Conservation (phyloP, 2,329 filamentous ascomycete genomes). For the Botrytis tulipae region DNA sequence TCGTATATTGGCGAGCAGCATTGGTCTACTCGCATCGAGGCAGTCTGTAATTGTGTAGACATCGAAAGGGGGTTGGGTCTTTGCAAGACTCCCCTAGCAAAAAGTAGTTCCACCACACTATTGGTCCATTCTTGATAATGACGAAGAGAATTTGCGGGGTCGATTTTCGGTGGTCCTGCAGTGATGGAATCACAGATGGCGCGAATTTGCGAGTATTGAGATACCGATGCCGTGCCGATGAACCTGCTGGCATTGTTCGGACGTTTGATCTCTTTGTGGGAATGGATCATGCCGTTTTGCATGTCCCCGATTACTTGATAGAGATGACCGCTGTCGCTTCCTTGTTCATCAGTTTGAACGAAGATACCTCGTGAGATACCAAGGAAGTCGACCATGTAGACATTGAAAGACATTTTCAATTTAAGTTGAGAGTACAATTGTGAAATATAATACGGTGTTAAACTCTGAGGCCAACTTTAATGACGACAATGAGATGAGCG, state of each 20-base stretch:
- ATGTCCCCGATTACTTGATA: slow-evolving; percentile 22
- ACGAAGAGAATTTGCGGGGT: slow-evolving; percentile 11
- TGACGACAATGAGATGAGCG: background rate
- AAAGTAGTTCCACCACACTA: background rate
- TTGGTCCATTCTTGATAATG: slow-evolving; percentile 18
- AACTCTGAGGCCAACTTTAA: background rate
- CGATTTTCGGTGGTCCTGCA: slow-evolving; percentile 13
- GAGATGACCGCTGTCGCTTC: slow-evolving; percentile 16
- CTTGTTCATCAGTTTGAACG: slow-evolving; percentile 17
- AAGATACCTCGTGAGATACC: slow-evolving; percentile 19
- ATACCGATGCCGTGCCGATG: slow-evolving; percentile 19
- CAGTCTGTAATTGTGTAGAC: background rate
- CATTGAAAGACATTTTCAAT: slow-evolving; percentile 13
- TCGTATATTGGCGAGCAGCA: slow-evolving; percentile 19
- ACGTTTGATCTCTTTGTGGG: slow-evolving; percentile 19
- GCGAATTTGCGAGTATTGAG: slow-evolving; percentile 12
- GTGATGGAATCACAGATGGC: slow-evolving; percentile 17
- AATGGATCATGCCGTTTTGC: slow-evolving; percentile 20
- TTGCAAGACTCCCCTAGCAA: slow-evolving; percentile 1
- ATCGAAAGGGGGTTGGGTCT: slow-evolving; percentile 1
- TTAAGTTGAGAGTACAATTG: background rate
- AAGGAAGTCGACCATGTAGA: slow-evolving; percentile 19
- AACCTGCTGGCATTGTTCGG: slow-evolving; percentile 10
- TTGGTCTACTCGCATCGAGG: background rate
- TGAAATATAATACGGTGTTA: background rate